phyloP scores from a whole-genome alignment of 179 eudicot genomes.

The Carnegiea gigantea region DNA sequence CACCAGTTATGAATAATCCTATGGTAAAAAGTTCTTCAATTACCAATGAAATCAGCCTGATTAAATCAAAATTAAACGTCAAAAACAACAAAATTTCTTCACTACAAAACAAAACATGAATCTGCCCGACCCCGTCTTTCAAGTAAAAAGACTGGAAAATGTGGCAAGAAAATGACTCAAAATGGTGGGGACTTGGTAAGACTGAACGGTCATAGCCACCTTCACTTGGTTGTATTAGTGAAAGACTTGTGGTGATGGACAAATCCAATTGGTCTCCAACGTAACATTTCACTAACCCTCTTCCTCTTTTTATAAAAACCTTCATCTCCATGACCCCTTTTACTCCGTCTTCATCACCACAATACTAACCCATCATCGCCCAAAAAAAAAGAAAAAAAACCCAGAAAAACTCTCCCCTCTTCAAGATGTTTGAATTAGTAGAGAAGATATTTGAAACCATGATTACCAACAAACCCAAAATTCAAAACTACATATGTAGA shows the following conservation, averaged over 20 bases:
- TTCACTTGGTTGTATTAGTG: not conserved
- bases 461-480: not conserved
- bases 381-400: no score
- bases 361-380: no score
- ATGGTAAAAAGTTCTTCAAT: no score
- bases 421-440: constrained; percentile 13
- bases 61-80: not conserved
- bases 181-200: not conserved
- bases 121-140: not conserved
- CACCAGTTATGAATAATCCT: no score
- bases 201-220: not conserved
- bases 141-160: not conserved
- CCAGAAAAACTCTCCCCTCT: not conserved
- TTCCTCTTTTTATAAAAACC: not conserved
- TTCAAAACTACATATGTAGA: constrained; percentile 10
- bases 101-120: constrained; percentile 3
- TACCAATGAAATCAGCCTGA: no score
- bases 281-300: not conserved
- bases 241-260: not conserved
- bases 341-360: not conserved
- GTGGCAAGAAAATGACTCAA: constrained; percentile 2
- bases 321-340: not conserved
- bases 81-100: not conserved
- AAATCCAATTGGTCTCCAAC: not conserved
- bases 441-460: constrained; percentile 14